Evolutionary conservation across 2,329 filamentous ascomycete species (phyloP).

Genomic region (Aquanectria penicillioides): DNA sequence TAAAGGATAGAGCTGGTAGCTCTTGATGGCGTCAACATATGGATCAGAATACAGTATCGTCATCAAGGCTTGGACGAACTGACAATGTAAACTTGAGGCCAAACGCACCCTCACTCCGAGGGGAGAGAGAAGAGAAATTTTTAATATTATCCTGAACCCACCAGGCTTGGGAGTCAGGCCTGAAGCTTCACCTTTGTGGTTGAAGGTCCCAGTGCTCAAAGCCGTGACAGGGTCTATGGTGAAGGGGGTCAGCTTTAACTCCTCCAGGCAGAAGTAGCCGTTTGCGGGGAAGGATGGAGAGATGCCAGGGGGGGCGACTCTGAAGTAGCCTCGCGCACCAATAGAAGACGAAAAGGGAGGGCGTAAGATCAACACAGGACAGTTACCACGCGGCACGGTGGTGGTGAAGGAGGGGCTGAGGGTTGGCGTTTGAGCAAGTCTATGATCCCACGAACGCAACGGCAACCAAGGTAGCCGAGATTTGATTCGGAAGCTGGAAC

Average conservation of each 20-base stretch:
- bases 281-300: slow-evolving; percentile 38
- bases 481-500: background rate
- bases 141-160: background rate
- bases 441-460: background rate
- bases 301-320: slow-evolving; percentile 33
- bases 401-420: slow-evolving; percentile 5
- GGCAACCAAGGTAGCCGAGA: slow-evolving; percentile 4
- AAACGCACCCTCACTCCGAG: background rate
- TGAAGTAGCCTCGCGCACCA: slow-evolving; percentile 35
- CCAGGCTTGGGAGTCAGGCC: background rate
- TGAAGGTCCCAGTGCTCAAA: slow-evolving; percentile 20
- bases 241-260: slow-evolving; percentile 40
- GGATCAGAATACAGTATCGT: too few species aligned
- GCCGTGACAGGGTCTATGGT: slow-evolving; percentile 31
- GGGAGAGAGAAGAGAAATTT: background rate
- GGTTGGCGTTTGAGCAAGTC: slow-evolving; percentile 1
- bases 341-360: slow-evolving; percentile 29
- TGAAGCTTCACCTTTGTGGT: slow-evolving; percentile 23
- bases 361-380: slow-evolving; percentile 35
- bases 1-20: too few species aligned
- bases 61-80: background rate
- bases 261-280: slow-evolving; percentile 33
- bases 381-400: slow-evolving; percentile 13
- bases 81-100: background rate
- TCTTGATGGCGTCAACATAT: too few species aligned